Evolutionary conservation across 2,329 filamentous ascomycete genomes (phyloP).

Genomic region (Colletotrichum paranaense): DNA sequence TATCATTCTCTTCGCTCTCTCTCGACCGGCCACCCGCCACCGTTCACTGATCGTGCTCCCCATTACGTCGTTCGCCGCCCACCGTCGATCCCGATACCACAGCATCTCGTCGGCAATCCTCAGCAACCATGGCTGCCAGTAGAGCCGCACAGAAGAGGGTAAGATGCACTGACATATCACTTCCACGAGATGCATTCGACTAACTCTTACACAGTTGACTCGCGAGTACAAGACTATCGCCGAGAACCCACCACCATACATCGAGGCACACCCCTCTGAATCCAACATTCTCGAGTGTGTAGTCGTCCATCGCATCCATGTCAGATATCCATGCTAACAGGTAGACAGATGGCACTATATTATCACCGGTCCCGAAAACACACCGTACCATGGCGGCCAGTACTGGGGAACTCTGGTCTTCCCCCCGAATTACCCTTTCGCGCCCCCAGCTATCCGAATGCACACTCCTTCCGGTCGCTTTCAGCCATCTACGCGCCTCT

Average conservation of each 20-base stretch:
- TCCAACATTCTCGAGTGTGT: conserved; percentile 88
- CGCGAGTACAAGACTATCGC: conserved; percentile 72
- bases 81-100: neutral
- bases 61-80: conserved; percentile 35
- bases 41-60: conserved; percentile 9
- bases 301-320: conserved; percentile 37
- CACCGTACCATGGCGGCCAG: conserved; percentile 93
- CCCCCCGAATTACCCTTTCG: conserved; percentile 96
- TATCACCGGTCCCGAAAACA: conserved; percentile 92
- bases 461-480: conserved; percentile 97
- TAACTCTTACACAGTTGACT: conserved; percentile 59
- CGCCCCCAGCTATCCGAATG: conserved; percentile 97
- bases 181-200: neutral
- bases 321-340: conserved; percentile 20
- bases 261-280: conserved; percentile 89
- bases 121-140: conserved; percentile 69
- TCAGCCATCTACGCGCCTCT: conserved; percentile 90
- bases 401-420: conserved; percentile 99
- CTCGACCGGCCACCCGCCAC: conserved; percentile 37
- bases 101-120: neutral
- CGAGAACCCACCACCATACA: conserved; percentile 87
- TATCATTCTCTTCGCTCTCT: conserved; percentile 32
- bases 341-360: conserved; percentile 86
- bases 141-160: conserved; percentile 79
- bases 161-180: conserved; percentile 42